Conservation (phyloP, 2,329 filamentous ascomycete species). For the Alternaria triticina region DNA sequence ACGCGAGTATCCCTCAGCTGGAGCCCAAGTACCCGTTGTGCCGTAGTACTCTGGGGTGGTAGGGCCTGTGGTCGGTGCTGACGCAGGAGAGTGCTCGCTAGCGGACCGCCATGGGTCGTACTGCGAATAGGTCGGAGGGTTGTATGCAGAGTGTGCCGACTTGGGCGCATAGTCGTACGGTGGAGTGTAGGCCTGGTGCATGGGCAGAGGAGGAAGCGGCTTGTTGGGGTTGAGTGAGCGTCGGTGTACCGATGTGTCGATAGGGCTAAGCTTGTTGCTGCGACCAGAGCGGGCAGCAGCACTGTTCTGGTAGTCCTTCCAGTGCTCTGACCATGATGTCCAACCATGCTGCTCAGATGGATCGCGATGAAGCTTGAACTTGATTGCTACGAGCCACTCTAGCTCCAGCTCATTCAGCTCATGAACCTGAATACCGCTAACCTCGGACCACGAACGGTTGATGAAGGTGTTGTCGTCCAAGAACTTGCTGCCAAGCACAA, state of each 20-base stretch:
- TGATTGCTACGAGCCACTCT: conserved; percentile 83
- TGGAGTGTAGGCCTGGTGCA: conserved; percentile 49
- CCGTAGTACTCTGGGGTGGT: conserved; percentile 62
- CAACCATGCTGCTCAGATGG: conserved; percentile 77
- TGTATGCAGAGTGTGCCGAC: conserved; percentile 48
- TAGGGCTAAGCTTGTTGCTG: conserved; percentile 60
- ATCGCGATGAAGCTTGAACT: conserved; percentile 87
- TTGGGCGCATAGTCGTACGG: conserved; percentile 46
- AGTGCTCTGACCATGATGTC: conserved; percentile 68
- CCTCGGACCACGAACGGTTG: conserved; percentile 95
- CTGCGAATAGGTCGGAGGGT: conserved; percentile 40
- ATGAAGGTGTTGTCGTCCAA: conserved; percentile 97
- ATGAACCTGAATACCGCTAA: conserved; percentile 83
- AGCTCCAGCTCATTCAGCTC: conserved; percentile 87
- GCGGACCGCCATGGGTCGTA: conserved; percentile 53
- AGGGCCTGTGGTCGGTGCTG: conserved; percentile 60
- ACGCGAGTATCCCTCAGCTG: conserved; percentile 51
- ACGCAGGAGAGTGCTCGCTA: conserved; percentile 59
- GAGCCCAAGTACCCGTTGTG: conserved; percentile 55
- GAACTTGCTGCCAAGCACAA: conserved; percentile 93
- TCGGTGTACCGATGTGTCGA: conserved; percentile 69
- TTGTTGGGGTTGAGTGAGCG: conserved; percentile 56
- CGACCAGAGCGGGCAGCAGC: conserved; percentile 50
- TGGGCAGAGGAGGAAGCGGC: conserved; percentile 47
- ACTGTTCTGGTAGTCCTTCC: conserved; percentile 68